A percentile compares a stretch with the other conserved stretches of the same genome.
Conservation (phyloP, 2,329 filamentous ascomycete genomes). For the Xylariaceae sp. region DNA sequence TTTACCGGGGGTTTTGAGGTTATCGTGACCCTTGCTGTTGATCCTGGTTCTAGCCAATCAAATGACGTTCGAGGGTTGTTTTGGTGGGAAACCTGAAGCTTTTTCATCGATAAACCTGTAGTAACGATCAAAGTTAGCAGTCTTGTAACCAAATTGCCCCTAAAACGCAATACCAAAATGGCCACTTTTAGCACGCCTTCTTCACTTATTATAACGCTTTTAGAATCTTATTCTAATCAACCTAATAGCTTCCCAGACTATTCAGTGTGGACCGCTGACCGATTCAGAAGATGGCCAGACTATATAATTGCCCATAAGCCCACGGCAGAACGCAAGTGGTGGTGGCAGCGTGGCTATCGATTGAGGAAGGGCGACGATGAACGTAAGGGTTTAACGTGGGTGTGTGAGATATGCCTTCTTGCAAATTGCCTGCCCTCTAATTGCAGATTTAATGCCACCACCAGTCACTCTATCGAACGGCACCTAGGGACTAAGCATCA, state of each 20-base stretch:
- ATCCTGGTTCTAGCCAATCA: no score
- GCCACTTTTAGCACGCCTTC: not conserved
- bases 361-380: not conserved
- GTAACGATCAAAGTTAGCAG: not conserved
- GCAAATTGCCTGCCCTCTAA: not conserved
- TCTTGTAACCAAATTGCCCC: not conserved
- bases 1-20: no score
- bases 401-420: not conserved
- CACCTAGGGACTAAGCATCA: not conserved
- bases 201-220: not conserved
- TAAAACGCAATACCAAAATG: not conserved
- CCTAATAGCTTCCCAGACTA: not conserved
- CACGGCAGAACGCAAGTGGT: not conserved
- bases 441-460: not conserved
- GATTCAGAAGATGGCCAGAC: not conserved
- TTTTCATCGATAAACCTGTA: not conserved
- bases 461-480: not conserved
- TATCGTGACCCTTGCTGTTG: no score
- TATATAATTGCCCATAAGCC: not conserved
- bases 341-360: not conserved
- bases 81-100: not conserved
- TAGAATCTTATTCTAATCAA: not conserved
- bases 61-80: no score
- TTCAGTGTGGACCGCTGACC: not conserved
- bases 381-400: not conserved